Base-by-base conservation (phyloP, 83 land plant genomes). In the Isoetes engelmannii region DNA sequence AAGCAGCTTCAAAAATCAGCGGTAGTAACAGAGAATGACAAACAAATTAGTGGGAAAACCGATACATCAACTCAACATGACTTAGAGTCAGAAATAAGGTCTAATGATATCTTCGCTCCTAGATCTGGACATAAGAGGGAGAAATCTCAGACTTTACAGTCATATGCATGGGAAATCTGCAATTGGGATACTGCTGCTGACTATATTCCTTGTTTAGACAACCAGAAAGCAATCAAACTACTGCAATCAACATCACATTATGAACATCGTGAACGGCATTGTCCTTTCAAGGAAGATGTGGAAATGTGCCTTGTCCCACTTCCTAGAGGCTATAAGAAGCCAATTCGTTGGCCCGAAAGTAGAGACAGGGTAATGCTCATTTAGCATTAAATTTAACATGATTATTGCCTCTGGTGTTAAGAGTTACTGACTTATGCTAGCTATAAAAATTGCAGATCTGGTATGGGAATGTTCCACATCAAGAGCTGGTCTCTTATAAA, bases 181-280 rank as follows among this genome's bases (percentile, higher is more conserved):
- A 57, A 4, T 3, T 53, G 81, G 77, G 61, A 78, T 42, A 64
- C 45, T 46, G 82, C 81, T 44, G 79, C 66, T 54, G 95, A 90
- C 72, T 85, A 83, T 68, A 90, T 90, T 10, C 95, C 95, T 6
- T 90, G 95, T 66, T 67, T 90, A 18, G 95, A 90, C 60, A 90
- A 90, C 68, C 28, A 15, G 49, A 72, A 83, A 76, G 95, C 92
- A 58, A 87, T 90, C 56, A 90, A 83, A 76, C 67, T 42, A 15
- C 82, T 90, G 71, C 53, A 37, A 63, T 80, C 85, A 17, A 75
- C 76, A 65, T 53, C 72, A 61, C 88, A 78, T 61, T 85, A 85
- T 86, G 89, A 90, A 82, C 86, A 87, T 45, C 61, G 85, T 47
- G 95, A 90, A 70, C 70, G 95, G 69, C 92, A 90, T 64, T 90